phyloP scores from a whole-genome alignment of 768 basidiomycete species.

The Lentinus brumalis region DNA sequence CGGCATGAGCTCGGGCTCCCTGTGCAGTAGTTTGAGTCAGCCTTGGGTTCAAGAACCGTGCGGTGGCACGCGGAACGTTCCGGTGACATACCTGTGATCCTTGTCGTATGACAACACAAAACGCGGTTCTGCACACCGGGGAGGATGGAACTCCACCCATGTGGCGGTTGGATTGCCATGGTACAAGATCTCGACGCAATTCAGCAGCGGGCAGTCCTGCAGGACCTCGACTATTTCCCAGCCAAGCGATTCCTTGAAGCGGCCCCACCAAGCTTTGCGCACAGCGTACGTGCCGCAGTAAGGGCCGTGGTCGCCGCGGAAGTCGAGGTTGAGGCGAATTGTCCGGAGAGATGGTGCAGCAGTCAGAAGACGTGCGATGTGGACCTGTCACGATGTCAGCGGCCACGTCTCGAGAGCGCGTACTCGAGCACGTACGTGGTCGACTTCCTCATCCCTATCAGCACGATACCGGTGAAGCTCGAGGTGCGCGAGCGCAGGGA shows the following conservation, averaged over 20 bases:
- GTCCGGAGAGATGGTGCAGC: background rate
- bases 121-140: background rate
- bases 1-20: too few relatives aligned
- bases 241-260: background rate
- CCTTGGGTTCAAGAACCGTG: too few relatives aligned
- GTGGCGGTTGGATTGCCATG: background rate
- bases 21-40: background rate
- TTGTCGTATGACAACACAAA: background rate
- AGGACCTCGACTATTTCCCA: background rate
- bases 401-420: too few relatives aligned
- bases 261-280: background rate
- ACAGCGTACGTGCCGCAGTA: background rate
- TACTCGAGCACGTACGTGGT: background rate
- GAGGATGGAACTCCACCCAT: background rate
- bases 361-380: background rate
- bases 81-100: background rate
- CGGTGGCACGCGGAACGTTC: too few relatives aligned
- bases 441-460: background rate
- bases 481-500: background rate
- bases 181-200: background rate
- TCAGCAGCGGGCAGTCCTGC: background rate
- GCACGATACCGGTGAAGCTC: conserved; percentile 3
- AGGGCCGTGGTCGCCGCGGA: background rate
- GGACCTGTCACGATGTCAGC: background rate
- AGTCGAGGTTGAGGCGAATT: background rate